These are phyloP conservation scores for Globisporangium perplexum DNA, from an alignment of 352 stramenopile genomes.

Conservation along the genomic window DNA sequence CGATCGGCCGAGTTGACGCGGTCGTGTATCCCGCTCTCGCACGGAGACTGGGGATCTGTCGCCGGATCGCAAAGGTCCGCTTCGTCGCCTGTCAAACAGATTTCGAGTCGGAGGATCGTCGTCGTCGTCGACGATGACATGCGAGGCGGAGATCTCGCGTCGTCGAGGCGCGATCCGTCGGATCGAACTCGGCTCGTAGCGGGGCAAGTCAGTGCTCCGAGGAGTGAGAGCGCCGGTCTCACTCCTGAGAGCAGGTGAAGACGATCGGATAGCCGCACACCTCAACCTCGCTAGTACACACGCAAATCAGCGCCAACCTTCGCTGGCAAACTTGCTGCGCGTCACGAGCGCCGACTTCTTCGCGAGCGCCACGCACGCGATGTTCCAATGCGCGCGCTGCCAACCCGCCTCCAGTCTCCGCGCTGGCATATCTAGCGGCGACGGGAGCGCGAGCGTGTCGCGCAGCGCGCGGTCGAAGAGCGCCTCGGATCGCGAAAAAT, in stretches of 20 bases:
- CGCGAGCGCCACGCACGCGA: constrained; percentile 52
- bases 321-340: neutral
- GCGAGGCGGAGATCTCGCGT: neutral
- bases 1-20: neutral
- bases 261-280: neutral
- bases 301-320: neutral
- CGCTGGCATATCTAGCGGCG: neutral
- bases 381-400: constrained; percentile 50
- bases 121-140: neutral
- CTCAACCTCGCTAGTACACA: neutral
- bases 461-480: constrained; percentile 35
- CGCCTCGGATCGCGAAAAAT: constrained; percentile 33
- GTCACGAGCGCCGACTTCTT: constrained; percentile 13
- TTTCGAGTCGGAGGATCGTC: neutral
- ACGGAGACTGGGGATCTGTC: no score
- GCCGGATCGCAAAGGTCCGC: neutral
- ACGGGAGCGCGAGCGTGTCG: neutral
- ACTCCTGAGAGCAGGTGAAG: neutral
- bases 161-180: neutral
- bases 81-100: neutral
- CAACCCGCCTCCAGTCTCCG: constrained; percentile 9
- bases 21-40: no score
- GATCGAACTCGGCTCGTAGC: neutral
- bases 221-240: neutral
- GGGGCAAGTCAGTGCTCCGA: neutral